Percentiles rank a stretch among this genome's conserved stretches.
phyloP scores from a whole-genome alignment of 108 stramenopile species.

The Nitzschia palea region DNA sequence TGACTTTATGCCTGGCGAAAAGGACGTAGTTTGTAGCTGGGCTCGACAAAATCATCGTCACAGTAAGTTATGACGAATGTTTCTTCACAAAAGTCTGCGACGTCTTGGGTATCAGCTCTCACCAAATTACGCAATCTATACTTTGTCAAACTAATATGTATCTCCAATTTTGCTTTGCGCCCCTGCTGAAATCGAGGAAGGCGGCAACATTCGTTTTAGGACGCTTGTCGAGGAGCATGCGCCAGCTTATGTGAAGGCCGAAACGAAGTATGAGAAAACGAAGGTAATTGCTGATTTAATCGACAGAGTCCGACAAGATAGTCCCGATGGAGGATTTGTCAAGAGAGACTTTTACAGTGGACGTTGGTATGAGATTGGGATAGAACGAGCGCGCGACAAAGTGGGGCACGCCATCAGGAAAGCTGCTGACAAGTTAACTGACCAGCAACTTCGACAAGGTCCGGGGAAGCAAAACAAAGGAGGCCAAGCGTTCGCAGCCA shows the following conservation, averaged over 20 bases:
- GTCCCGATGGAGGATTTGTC: constrained; percentile 34
- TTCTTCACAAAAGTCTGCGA: no score
- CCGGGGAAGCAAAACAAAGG: neutral
- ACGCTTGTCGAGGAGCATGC: constrained; percentile 18
- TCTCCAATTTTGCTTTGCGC: no score
- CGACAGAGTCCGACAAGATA: constrained; percentile 10
- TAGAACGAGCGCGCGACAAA: constrained; percentile 38
- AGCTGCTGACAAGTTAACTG: constrained; percentile 6
- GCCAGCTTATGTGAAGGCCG: constrained; percentile 10
- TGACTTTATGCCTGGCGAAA: constrained; percentile 23
- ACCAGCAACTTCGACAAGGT: neutral
- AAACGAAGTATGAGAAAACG: constrained; percentile 30
- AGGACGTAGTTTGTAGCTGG: constrained; percentile 45
- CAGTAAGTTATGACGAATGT: constrained; percentile 23
- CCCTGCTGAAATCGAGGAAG: constrained; percentile 1
- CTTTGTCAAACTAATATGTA: no score
- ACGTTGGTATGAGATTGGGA: constrained; percentile 35
- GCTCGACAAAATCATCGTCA: constrained; percentile 29
- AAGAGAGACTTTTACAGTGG: constrained; percentile 34
- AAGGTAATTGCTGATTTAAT: constrained; percentile 27
- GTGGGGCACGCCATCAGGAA: constrained; percentile 29
- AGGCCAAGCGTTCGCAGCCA: neutral
- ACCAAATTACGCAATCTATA: no score
- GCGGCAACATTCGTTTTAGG: constrained; percentile 29
- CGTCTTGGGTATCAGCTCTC: neutral